Base-by-base conservation (phyloP, 768 basidiomycete species). In the Suillus weaverae region DNA sequence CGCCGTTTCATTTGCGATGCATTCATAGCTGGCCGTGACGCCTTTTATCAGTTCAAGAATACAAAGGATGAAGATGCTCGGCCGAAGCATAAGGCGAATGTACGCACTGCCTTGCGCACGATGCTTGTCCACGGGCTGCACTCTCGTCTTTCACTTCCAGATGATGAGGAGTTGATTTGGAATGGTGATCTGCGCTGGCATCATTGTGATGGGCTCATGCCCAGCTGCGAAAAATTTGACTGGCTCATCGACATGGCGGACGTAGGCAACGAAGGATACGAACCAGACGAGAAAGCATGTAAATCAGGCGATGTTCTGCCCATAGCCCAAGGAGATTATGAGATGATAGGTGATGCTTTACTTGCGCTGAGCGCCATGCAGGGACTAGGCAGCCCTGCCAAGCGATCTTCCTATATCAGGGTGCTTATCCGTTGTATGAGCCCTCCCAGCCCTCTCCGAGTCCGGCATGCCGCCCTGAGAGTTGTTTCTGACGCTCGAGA, bases 1-100 rank as follows among this genome's bases (percentile, higher is more conserved):
- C 8, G 33, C 8, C 33, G 33, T 50, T 50, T 50, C 13, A 50
- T 50, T 6, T 6, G 13, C 3, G 48, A 50, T 26, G 48, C 22
- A 2, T 50, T 50, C 14, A 7, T 26, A 1, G 22, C 6, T 13
- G 22, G 48, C 11, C 13, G 22, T 13, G 1, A 4, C 13, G 46
- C 46, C 46, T 48, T n/a, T 2, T 0, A 13, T 22, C 46, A 22
- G 11, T 9, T 22, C 22, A 22, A 48, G 46, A 48, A 22, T 46
- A 0, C n/a, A 10, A 18, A n/a, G 38, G 11, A 38, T 1, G 8
- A 7, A 20, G 20, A 18, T 3, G 41, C 2, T 43, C 6, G 14
- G 5, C 9, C 0, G n/a, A 46, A 4, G 11, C 5, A 22, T 22
- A 9, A 8, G 22, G 46, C 22, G 0, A 1, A 3, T 22, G 3